Evolutionary conservation across 352 stramenopile species (phyloP).

Genomic region (Globisporangium polare): DNA sequence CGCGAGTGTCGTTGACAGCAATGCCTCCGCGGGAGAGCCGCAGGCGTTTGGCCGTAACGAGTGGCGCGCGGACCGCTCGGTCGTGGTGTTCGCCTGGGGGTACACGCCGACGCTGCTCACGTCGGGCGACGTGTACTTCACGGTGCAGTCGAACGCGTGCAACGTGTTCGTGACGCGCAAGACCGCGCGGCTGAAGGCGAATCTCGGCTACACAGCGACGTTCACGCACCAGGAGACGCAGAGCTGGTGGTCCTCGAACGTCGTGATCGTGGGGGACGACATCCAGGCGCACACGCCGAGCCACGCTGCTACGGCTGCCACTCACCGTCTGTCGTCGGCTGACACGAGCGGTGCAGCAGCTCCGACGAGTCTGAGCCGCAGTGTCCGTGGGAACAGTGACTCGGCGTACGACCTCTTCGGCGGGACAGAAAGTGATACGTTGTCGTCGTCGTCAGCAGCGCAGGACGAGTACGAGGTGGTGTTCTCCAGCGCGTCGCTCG

Average conservation of each 20-base stretch:
- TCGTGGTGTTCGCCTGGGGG: constrained; percentile 81
- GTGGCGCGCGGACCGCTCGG: constrained; percentile 60
- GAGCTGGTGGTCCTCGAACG: constrained; percentile 75
- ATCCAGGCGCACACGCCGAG: constrained; percentile 40
- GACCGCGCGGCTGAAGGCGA: constrained; percentile 64
- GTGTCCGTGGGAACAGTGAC: not conserved
- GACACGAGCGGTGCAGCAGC: not conserved
- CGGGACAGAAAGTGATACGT: constrained; percentile 2
- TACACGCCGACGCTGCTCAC: constrained; percentile 84
- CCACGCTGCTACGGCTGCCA: not conserved
- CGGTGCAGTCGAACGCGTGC: constrained; percentile 78
- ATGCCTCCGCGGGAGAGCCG: not conserved
- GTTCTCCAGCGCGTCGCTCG: constrained; percentile 53
- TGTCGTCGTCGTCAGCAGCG: constrained; percentile 3
- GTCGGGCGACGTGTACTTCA: constrained; percentile 82
- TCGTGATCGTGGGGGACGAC: constrained; percentile 81
- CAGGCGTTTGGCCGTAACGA: constrained; percentile 19
- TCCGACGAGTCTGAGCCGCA: not conserved
- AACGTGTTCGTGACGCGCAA: constrained; percentile 80
- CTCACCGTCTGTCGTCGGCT: not conserved
- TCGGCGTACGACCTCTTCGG: constrained; percentile 15
- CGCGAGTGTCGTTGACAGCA: constrained; percentile 37
- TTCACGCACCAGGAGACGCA: constrained; percentile 83
- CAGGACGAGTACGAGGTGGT: constrained; percentile 73
- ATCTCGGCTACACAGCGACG: constrained; percentile 76